Evolutionary conservation across 129 eudicot species (phyloP).

Genomic region (Glebionis coronaria): DNA sequence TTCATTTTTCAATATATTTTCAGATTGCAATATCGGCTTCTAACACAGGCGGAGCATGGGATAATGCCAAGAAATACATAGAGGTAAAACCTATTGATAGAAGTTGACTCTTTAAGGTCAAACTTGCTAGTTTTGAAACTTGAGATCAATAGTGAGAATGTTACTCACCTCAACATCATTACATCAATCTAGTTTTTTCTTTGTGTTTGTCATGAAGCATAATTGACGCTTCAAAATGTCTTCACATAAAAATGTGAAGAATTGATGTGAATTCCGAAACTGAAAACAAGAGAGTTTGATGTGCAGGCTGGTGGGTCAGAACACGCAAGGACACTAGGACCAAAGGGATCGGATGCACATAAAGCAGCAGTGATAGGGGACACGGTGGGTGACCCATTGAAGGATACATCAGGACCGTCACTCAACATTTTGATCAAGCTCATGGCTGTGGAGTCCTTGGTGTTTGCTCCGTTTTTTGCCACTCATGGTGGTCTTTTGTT

Average conservation of each 20-base stretch:
- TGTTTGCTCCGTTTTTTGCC: slow-evolving; percentile 51
- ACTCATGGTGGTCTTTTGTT: slow-evolving; percentile 47
- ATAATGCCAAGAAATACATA: slow-evolving; percentile 57
- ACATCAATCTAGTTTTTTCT: background rate
- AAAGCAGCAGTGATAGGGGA: slow-evolving; percentile 58
- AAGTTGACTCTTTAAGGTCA: background rate
- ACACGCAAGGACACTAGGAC: slow-evolving; percentile 46
- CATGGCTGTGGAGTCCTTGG: slow-evolving; percentile 54
- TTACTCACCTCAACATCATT: background rate
- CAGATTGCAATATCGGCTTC: slow-evolving; percentile 59
- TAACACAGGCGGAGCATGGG: slow-evolving; percentile 63
- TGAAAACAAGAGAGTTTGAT: background rate
- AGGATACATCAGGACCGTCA: slow-evolving; percentile 53
- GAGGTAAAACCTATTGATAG: slow-evolving; percentile 30
- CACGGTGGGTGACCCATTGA: slow-evolving; percentile 50
- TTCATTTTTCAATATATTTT: background rate
- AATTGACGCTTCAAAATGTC: background rate
- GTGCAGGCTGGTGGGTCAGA: slow-evolving; percentile 45
- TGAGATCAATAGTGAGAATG: background rate
- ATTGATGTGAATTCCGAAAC: background rate
- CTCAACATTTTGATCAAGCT: slow-evolving; percentile 54
- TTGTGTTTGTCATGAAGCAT: background rate
- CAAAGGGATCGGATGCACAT: slow-evolving; percentile 58
- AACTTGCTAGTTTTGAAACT: background rate
- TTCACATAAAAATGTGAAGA: background rate